phyloP scores from a whole-genome alignment of 2,329 filamentous ascomycete genomes.

The Colletotrichum sp. region DNA sequence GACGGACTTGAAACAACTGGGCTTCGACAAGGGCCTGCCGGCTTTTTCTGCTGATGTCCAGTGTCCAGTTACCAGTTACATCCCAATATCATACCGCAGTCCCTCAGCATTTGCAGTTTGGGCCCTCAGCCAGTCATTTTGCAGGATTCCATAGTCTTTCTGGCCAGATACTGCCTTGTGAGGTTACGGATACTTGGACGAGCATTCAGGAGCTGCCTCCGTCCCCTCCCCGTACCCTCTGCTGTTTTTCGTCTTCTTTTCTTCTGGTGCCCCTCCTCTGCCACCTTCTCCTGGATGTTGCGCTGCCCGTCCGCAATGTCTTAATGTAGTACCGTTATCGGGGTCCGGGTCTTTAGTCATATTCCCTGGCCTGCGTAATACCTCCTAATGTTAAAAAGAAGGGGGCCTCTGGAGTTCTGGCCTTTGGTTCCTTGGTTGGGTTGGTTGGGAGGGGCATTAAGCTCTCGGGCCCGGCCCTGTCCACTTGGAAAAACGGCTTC shows the following conservation, averaged over 20 bases:
- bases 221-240: background rate
- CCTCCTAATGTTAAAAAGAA: background rate
- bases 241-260: background rate
- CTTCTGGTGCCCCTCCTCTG: background rate
- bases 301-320: background rate
- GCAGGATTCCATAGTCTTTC: background rate
- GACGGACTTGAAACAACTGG: conserved; percentile 19
- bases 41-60: background rate
- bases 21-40: background rate
- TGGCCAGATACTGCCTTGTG: background rate
- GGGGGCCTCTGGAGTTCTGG: background rate
- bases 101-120: background rate
- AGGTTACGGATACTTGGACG: background rate
- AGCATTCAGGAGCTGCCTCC: background rate
- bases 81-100: background rate
- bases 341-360: background rate
- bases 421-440: background rate
- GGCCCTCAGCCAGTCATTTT: conserved; percentile 9
- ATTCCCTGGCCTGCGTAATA: background rate
- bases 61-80: background rate
- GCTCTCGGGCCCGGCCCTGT: conserved; percentile 5
- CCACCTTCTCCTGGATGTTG: background rate
- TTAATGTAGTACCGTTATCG: background rate
- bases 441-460: conserved; percentile 3
- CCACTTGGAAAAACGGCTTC: background rate